Percentiles rank a stretch among this genome's conserved stretches.
phyloP scores from a whole-genome alignment of 192 early-diverging fungal species.

The Pecoramyces ruminantium region DNA sequence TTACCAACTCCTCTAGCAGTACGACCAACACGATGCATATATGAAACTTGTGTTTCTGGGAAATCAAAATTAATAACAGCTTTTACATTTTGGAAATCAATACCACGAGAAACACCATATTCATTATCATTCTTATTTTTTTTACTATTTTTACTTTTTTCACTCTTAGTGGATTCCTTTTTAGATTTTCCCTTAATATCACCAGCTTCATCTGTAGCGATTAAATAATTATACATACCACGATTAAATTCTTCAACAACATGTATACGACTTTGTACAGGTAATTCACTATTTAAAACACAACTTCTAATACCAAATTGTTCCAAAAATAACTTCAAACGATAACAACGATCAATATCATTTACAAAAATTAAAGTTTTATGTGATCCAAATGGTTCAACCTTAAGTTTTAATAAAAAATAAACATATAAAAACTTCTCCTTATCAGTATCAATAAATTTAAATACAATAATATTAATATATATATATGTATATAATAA shows the following conservation, averaged over 20 bases:
- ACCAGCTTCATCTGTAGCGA: slow-evolving; percentile 81
- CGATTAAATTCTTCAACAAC: slow-evolving; percentile 96
- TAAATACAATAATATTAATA: too few relatives aligned
- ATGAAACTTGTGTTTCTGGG: slow-evolving; percentile 63
- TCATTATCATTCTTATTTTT: slow-evolving; percentile 26
- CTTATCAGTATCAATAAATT: slow-evolving; percentile 52
- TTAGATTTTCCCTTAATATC: slow-evolving; percentile 17
- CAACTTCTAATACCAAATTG: slow-evolving; percentile 85
- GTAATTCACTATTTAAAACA: slow-evolving; percentile 88
- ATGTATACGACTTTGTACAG: slow-evolving; percentile 71
- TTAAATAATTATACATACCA: slow-evolving; percentile 85
- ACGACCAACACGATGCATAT: slow-evolving; percentile 85
- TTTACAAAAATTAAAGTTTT: slow-evolving; percentile 94
- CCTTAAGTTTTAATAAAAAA: slow-evolving; percentile 74
- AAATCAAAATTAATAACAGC: slow-evolving; percentile 98
- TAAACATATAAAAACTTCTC: slow-evolving; percentile 81
- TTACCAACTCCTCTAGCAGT: slow-evolving; percentile 79
- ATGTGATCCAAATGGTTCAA: slow-evolving; percentile 58
- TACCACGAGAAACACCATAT: slow-evolving; percentile 88
- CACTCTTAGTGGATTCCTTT: slow-evolving; percentile 31
- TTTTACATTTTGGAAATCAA: slow-evolving; percentile 85
- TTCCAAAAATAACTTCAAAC: slow-evolving; percentile 83
- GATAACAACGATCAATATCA: slow-evolving; percentile 82
- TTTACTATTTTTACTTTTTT: slow-evolving; percentile 18
- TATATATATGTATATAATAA: too few relatives aligned